Evolutionary conservation across 805 yeast species (phyloP).

Genomic region (Nakazawaea peltata): DNA sequence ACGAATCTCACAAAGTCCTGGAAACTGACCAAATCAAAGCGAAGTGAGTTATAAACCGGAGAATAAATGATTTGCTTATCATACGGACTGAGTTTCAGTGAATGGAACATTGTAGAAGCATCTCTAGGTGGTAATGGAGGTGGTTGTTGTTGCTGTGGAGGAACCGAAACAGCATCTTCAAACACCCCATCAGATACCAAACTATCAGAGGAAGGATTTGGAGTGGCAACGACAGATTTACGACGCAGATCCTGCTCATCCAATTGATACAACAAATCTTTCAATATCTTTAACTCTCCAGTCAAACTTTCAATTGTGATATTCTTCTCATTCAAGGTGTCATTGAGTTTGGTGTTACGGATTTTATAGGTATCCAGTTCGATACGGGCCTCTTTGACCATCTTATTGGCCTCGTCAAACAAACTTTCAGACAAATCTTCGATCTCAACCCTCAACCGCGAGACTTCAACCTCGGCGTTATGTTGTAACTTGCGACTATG

Average conservation of each 20-base stretch:
- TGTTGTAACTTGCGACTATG: conserved; percentile 24
- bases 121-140: too few species aligned
- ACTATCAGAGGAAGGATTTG: conserved; percentile 5
- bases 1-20: conserved; percentile 37
- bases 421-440: conserved; percentile 73
- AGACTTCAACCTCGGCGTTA: conserved; percentile 51
- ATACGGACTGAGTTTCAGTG: conserved; percentile 12
- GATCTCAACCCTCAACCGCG: conserved; percentile 59
- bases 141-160: neutral
- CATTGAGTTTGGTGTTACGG: conserved; percentile 46
- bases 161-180: neutral
- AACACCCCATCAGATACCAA: neutral
- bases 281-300: conserved; percentile 61
- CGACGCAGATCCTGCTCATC: conserved; percentile 39
- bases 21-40: conserved; percentile 38
- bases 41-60: conserved; percentile 22
- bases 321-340: conserved; percentile 62
- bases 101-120: conserved; percentile 7
- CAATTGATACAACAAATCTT: conserved; percentile 46
- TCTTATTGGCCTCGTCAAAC: conserved; percentile 76
- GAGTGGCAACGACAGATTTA: conserved; percentile 11
- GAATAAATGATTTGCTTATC: conserved; percentile 19
- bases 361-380: conserved; percentile 53
- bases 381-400: conserved; percentile 74
- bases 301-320: conserved; percentile 54